Evolutionary conservation across 2,329 filamentous ascomycete genomes (phyloP), one percentile per base, ranked within the genome.

Genomic region (Davidsoniella australis): DNA sequence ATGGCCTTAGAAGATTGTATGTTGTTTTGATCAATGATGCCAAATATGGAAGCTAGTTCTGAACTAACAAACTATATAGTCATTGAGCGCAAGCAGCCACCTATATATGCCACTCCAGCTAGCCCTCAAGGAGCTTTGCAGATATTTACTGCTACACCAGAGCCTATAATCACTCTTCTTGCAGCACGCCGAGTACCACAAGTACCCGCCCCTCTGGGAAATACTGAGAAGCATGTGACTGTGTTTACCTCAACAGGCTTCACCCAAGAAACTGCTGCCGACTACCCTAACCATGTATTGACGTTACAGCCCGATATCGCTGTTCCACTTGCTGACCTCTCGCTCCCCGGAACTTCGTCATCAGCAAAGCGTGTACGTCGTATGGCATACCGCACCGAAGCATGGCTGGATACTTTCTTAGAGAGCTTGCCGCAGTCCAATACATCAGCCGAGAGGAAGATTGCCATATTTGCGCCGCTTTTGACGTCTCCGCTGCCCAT

Each of bases 1-100:
- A 69, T 91, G 58, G 85, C 82, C 0, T 67, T 96, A 24, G 91
- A 98, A 69, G 91, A 98, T 64, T 96, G 91, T 95, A 71, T 64
- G 83, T 46, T 8, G 24, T n/a, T 9, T 33, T 20, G 12, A 45
- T 14, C 24, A 9, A 36, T 18, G 9, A 2, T 23, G 2, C 16
- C 36, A 23, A 40, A 23, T 38, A 36, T 37, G 33, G 7, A n/a
- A 8, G 29, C 6, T n/a, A 12, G 18, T 20, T 41, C 29, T 45
- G 6, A 46, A 47, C 48, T 41, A 48, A 33, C 41, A 3, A 16
- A 5, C 12, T 14, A 10, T 4, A 7, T 46, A 78, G 75, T 79
- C 59, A 65, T 78, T 54, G 75, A 79, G 58, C 68, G 64, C 53
- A 64, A 64, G 50, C 59, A 66, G 16, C 72, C 75, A 3, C 69